These are phyloP conservation scores for Yamadazyma siamensis DNA, from an alignment of 1,139 yeast species.

Conservation along the genomic window DNA sequence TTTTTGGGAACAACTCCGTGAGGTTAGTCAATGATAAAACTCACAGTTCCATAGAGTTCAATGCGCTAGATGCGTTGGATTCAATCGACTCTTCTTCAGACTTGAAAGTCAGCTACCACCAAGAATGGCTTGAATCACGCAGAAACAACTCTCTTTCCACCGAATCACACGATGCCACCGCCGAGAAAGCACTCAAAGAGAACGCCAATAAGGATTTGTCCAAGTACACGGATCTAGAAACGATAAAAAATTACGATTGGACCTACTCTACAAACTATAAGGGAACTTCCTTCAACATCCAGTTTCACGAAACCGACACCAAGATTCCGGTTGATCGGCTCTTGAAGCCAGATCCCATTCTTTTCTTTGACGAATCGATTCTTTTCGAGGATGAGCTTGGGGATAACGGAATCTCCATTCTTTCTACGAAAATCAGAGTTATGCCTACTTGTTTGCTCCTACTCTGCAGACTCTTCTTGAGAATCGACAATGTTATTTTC, in stretches of 20 bases:
- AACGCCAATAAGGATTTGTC: slow-evolving; percentile 28
- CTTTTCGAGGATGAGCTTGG: slow-evolving; percentile 94
- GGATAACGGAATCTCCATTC: slow-evolving; percentile 85
- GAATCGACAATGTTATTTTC: slow-evolving; percentile 87
- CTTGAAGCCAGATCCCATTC: slow-evolving; percentile 75
- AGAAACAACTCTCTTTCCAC: slow-evolving; percentile 25
- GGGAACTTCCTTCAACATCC: slow-evolving; percentile 46
- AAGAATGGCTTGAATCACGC: slow-evolving; percentile 78
- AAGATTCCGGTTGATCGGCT: slow-evolving; percentile 69
- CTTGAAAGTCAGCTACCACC: slow-evolving; percentile 75
- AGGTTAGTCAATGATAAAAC: slow-evolving; percentile 39
- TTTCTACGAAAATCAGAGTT: slow-evolving; percentile 78
- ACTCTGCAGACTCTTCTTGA: slow-evolving; percentile 71
- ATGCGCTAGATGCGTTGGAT: slow-evolving; percentile 78
- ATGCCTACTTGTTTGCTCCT: slow-evolving; percentile 80
- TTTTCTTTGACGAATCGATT: slow-evolving; percentile 84
- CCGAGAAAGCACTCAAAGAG: slow-evolving; percentile 28
- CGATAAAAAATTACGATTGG: slow-evolving; percentile 87
- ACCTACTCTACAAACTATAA: slow-evolving; percentile 80
- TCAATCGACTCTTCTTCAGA: slow-evolving; percentile 46
- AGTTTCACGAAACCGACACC: slow-evolving; percentile 20
- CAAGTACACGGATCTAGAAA: slow-evolving; percentile 40
- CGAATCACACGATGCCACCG: slow-evolving; percentile 19
- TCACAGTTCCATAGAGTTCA: slow-evolving; percentile 57
- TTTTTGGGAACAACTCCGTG: slow-evolving; percentile 86